Percentiles rank a stretch among this genome's conserved stretches.
These are phyloP conservation scores for Trichaptum fuscoviolaceum DNA, from an alignment of 768 basidiomycete species.

Conservation along the genomic window DNA sequence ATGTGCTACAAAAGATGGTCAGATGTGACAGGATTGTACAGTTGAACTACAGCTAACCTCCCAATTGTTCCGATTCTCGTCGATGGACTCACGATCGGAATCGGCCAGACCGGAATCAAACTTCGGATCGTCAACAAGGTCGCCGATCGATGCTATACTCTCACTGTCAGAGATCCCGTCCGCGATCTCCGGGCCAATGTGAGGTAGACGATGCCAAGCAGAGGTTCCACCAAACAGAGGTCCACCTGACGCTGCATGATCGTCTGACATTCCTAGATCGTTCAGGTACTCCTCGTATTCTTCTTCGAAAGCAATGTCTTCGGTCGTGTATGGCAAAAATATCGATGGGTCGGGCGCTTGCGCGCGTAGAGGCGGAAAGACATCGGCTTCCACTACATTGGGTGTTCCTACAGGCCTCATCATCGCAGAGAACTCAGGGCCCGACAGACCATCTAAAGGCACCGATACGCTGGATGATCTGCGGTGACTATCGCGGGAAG, in stretches of 20 bases:
- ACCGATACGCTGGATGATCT: constrained; percentile 82
- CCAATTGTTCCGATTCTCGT: constrained; percentile 93
- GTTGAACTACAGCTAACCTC: constrained; percentile 54
- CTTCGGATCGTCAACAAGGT: constrained; percentile 76
- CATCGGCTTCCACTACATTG: constrained; percentile 77
- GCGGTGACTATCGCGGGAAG: constrained; percentile 59
- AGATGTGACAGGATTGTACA: constrained; percentile 5
- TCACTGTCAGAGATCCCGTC: constrained; percentile 94
- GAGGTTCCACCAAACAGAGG: constrained; percentile 36
- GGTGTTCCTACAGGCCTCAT: constrained; percentile 73
- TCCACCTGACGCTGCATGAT: constrained; percentile 35
- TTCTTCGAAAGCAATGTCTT: constrained; percentile 92
- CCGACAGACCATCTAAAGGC: constrained; percentile 69
- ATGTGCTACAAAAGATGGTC: constrained; percentile 60
- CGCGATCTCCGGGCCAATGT: constrained; percentile 72
- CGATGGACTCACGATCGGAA: constrained; percentile 38
- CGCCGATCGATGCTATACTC: constrained; percentile 85
- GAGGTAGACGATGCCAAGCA: constrained; percentile 82
- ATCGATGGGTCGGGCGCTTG: constrained; percentile 79
- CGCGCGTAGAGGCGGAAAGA: constrained; percentile 91
- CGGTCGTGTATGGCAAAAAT: constrained; percentile 87
- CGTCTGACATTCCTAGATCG: constrained; percentile 75
- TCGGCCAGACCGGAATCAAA: constrained; percentile 59
- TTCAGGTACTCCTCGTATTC: constrained; percentile 95
- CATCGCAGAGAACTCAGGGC: constrained; percentile 68